Evolutionary conservation across 2,329 filamentous ascomycete species (phyloP).

Genomic region (Alternaria sp.): DNA sequence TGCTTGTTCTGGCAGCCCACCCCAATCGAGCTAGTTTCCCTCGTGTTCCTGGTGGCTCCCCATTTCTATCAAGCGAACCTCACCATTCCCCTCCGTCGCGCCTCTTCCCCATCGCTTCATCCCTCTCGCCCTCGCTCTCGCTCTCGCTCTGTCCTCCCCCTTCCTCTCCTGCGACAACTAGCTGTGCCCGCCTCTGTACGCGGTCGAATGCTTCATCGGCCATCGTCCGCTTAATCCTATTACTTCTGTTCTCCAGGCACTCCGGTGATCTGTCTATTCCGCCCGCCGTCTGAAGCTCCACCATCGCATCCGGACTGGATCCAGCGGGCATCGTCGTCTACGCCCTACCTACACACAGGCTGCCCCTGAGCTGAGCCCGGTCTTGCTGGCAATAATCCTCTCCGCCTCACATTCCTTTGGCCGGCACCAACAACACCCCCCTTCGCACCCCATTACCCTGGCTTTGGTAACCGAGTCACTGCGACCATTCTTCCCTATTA

Average conservation of each 20-base stretch:
- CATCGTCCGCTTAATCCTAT: conserved; percentile 47
- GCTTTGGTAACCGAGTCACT: conserved; percentile 51
- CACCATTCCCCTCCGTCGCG: conserved; percentile 8
- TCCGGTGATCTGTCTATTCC: conserved; percentile 51
- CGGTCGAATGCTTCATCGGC: conserved; percentile 42
- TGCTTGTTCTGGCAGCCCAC: conserved; percentile 21
- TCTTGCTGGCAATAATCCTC: conserved; percentile 46
- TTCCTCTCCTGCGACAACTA: conserved; percentile 20
- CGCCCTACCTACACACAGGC: conserved; percentile 33
- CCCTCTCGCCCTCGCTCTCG: conserved; percentile 8
- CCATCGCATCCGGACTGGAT: conserved; percentile 41
- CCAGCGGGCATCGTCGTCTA: conserved; percentile 26
- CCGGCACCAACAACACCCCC: conserved; percentile 47
- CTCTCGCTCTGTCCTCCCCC: conserved; percentile 13
- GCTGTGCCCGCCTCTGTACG: conserved; percentile 33
- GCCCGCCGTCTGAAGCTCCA: conserved; percentile 22
- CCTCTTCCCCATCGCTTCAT: conserved; percentile 19
- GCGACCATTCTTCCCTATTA: conserved; percentile 42
- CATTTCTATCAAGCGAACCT: conserved; percentile 30
- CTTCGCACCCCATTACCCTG: conserved; percentile 49
- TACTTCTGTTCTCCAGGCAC: conserved; percentile 51
- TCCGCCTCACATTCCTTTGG: conserved; percentile 54
- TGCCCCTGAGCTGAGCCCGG: conserved; percentile 38
- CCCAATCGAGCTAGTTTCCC: conserved; percentile 18
- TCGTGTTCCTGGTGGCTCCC: conserved; percentile 26